Base-by-base conservation (phyloP, 345 rosid species). In the Moricandia arvensis region DNA sequence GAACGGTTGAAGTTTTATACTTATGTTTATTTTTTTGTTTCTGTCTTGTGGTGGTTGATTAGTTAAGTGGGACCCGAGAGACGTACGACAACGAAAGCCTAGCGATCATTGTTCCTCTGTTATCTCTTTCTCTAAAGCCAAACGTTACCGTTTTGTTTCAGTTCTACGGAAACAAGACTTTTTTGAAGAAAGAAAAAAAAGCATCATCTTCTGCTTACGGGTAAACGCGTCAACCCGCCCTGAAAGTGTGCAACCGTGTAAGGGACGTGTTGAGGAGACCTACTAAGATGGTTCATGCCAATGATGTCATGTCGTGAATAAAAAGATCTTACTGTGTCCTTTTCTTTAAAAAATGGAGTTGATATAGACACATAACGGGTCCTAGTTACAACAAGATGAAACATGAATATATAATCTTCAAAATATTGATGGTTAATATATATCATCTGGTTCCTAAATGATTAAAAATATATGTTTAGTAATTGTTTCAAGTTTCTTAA, bases 181-280 rank as follows among this genome's bases (percentile, higher is more conserved):
- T 8, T 6, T 9, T 4, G 45, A 37, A 13, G 13, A 27, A 27
- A 41, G 6, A 5, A 38, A 63, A 38, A 33, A 53, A 41, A n/a
- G n/a, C 49, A 15, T 45, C 66, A 57, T 66, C 34, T 13, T 41
- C 37, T 30, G 11, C 10, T 3, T n/a, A 45, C 29, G 31, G 13
- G 5, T 64, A 69, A 69, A 69, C 75, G 80, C 80, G 80, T 76
- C 75, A 76, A 76, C 70, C 80, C 71, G n/a, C n/a, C 80, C 80
- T 69, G 71, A 76, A 69, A 55, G 21, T 55, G 66, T 41, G 80
- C 75, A 63, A 69, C 29, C 80, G 80, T 76, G 70, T 76, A 59
- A 29, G 10, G 57, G 70, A 63, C 71, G 75, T 76, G 75, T 68
- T 43, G 70, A 62, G 33, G 38, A 57, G 71, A n/a, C 41, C 38